Conservation (phyloP, 345 rosid genomes). For the Erucastrum elatum region DNA sequence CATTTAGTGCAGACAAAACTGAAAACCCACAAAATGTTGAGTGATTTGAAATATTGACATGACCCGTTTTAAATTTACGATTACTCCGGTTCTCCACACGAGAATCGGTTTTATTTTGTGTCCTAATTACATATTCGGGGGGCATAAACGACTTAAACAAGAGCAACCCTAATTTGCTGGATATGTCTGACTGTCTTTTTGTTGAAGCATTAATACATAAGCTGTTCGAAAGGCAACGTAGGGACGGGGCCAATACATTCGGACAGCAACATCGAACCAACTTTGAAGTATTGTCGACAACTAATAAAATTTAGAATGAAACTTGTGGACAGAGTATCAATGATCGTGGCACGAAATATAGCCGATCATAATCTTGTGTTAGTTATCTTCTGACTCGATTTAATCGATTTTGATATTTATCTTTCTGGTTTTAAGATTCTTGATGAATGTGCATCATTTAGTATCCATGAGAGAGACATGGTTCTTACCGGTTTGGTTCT, state of each 20-base stretch:
- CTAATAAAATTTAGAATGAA: neutral
- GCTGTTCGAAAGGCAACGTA: constrained; percentile 37
- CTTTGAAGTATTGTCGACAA: constrained; percentile 33
- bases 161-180: constrained; percentile 36
- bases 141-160: constrained; percentile 25
- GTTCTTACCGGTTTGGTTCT: constrained; percentile 8
- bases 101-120: constrained; percentile 15
- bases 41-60: constrained; percentile 11
- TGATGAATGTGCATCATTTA: constrained; percentile 10
- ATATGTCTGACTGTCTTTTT: constrained; percentile 41
- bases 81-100: constrained; percentile 8
- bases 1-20: neutral
- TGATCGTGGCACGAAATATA: constrained; percentile 37
- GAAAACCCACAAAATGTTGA: neutral
- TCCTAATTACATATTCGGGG: constrained; percentile 9
- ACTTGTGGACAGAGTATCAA: constrained; percentile 36
- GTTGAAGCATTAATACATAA: constrained; percentile 34
- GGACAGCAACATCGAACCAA: constrained; percentile 43
- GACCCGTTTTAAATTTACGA: constrained; percentile 11
- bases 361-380: constrained; percentile 30
- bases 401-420: constrained; percentile 25
- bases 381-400: constrained; percentile 21
- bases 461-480: constrained; percentile 1
- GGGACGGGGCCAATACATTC: constrained; percentile 39
- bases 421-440: constrained; percentile 14